Evolutionary conservation across 805 yeast species (phyloP).

Genomic region (Yarrowia porcina): DNA sequence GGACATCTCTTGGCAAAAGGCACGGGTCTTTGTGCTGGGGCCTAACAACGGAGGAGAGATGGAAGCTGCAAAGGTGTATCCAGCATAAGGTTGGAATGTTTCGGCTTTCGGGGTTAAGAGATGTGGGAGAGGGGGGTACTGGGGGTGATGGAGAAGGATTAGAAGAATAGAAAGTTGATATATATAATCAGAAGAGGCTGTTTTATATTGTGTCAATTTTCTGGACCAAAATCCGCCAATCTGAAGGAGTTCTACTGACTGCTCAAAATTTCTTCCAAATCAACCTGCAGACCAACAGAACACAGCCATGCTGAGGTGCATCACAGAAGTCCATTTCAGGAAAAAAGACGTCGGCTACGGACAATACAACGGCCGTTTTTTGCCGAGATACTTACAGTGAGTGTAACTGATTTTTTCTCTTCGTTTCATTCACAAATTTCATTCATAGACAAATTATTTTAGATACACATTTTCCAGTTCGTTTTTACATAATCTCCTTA

Average conservation of each 20-base stretch:
- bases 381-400: no score
- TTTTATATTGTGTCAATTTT: no score
- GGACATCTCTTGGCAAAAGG: conserved; percentile 12
- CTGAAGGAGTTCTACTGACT: no score
- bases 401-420: neutral
- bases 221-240: no score
- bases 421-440: neutral
- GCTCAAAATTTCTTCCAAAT: no score
- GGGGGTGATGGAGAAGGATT: no score
- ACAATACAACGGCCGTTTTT: neutral
- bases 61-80: conserved; percentile 1
- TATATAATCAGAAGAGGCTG: no score
- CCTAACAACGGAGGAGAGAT: conserved; percentile 11
- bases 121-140: no score
- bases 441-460: no score
- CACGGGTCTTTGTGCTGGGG: conserved; percentile 8
- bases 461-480: no score
- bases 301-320: neutral
- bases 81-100: neutral
- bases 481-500: no score
- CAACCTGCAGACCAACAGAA: neutral
- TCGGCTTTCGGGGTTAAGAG: conserved; percentile 11
- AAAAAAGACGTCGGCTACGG: neutral
- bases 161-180: no score
- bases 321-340: neutral